Percentiles rank a stretch among this genome's conserved stretches.
Conservation (phyloP, 2,329 filamentous ascomycete species). For the Anisogramma anomala region DNA sequence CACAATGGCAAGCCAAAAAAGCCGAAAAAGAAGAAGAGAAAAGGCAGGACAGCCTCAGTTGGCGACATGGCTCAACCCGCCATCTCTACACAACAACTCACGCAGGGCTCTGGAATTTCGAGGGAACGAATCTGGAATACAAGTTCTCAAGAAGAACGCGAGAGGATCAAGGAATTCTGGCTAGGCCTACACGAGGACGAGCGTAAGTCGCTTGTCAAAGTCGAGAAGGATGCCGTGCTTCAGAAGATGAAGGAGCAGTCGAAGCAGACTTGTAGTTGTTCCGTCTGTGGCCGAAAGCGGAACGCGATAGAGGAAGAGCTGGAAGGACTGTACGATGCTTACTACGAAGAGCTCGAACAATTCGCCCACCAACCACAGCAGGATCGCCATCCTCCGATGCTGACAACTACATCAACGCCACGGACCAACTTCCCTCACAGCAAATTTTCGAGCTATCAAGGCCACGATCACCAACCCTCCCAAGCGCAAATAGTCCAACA, state of each 20-base stretch:
- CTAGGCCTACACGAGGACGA: constrained; percentile 87
- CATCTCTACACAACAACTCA: constrained; percentile 18
- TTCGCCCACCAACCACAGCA: constrained; percentile 70
- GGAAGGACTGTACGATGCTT: constrained; percentile 94
- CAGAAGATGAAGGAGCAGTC: constrained; percentile 99
- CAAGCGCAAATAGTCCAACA: constrained; percentile 64
- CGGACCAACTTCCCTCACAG: no score
- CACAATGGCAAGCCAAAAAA: constrained; percentile 38
- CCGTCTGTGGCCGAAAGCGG: constrained; percentile 89
- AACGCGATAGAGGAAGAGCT: constrained; percentile 97
- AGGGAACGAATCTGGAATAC: constrained; percentile 97
- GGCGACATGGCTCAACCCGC: constrained; percentile 23
- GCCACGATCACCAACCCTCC: constrained; percentile 58
- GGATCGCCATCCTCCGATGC: constrained; percentile 59
- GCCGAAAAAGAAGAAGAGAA: constrained; percentile 60
- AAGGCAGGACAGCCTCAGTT: constrained; percentile 23
- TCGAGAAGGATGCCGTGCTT: constrained; percentile 94
- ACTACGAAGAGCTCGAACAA: constrained; percentile 95
- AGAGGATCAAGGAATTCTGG: constrained; percentile 98
- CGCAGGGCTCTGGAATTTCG: constrained; percentile 35
- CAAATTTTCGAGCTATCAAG: constrained; percentile 39
- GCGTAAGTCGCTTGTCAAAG: constrained; percentile 88
- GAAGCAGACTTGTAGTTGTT: constrained; percentile 97
- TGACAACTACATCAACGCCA: no score
- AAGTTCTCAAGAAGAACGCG: constrained; percentile 82